Evolutionary conservation across 1,284 basidiomycete species (phyloP).

Genomic region (Anthracocystis panici-leucophaei): DNA sequence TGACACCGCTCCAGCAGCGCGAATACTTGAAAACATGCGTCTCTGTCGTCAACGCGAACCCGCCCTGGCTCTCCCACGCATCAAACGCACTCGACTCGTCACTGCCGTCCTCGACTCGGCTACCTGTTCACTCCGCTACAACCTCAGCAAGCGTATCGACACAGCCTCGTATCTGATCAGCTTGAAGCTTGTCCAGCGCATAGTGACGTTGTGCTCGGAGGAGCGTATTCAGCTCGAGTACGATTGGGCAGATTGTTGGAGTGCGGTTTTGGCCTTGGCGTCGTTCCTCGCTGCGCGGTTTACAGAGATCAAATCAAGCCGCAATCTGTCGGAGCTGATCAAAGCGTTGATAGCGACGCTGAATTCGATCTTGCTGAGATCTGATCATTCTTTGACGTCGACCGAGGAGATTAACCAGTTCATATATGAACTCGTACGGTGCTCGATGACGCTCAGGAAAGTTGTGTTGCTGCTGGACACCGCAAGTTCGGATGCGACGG

Average conservation of each 20-base stretch:
- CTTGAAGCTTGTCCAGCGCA: constrained; percentile 53
- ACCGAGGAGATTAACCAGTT: constrained; percentile 54
- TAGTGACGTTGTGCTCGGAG: constrained; percentile 47
- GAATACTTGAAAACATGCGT: constrained; percentile 28
- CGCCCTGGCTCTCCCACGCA: constrained; percentile 33
- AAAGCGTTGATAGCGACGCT: constrained; percentile 52
- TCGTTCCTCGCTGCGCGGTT: constrained; percentile 50
- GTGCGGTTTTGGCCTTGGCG: constrained; percentile 46
- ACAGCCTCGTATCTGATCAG: constrained; percentile 47
- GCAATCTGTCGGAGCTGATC: constrained; percentile 42
- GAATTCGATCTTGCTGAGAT: constrained; percentile 47
- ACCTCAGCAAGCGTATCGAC: constrained; percentile 62
- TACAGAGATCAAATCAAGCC: constrained; percentile 39
- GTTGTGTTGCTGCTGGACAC: constrained; percentile 37
- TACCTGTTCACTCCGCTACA: constrained; percentile 58
- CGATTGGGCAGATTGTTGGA: constrained; percentile 62
- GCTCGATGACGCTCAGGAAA: constrained; percentile 32
- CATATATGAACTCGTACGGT: constrained; percentile 60
- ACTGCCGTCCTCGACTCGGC: constrained; percentile 54
- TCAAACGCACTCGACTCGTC: constrained; percentile 52
- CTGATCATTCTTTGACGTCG: constrained; percentile 50
- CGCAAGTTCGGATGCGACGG: background rate
- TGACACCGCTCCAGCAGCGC: constrained; percentile 15
- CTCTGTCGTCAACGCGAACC: constrained; percentile 63
- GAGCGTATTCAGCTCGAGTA: constrained; percentile 56